These are phyloP conservation scores for Boletus pseudopeckii DNA, from an alignment of 768 basidiomycete species.

Conservation along the genomic window DNA sequence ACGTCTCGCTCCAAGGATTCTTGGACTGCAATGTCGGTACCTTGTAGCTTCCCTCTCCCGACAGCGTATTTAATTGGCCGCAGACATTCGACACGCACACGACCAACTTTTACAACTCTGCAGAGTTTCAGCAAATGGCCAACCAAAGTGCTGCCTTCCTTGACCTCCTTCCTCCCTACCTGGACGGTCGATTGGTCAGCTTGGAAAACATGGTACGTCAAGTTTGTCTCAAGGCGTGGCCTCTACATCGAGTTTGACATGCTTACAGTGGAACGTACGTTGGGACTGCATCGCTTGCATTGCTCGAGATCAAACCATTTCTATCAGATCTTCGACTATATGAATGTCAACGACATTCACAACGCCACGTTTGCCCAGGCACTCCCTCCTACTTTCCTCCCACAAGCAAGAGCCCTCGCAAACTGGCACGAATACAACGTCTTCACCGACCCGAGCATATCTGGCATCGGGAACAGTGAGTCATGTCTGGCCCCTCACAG, in stretches of 20 bases:
- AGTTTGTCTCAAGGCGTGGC: background rate
- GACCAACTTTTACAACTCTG: slow-evolving; percentile 52
- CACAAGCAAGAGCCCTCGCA: slow-evolving; percentile 57
- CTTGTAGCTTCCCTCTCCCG: background rate
- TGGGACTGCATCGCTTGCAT: background rate
- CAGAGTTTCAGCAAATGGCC: slow-evolving; percentile 45
- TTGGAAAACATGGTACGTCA: slow-evolving; percentile 55
- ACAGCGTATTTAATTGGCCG: background rate
- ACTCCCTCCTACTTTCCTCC: slow-evolving; percentile 49
- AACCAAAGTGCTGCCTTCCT: slow-evolving; percentile 48
- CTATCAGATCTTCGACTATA: slow-evolving; percentile 61
- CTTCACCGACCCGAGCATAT: slow-evolving; percentile 49
- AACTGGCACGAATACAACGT: slow-evolving; percentile 73
- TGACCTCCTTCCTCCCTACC: slow-evolving; percentile 43
- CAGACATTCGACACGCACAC: slow-evolving; percentile 51
- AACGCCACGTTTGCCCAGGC: slow-evolving; percentile 48
- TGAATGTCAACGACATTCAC: slow-evolving; percentile 71
- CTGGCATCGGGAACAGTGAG: slow-evolving; percentile 66
- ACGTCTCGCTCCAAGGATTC: slow-evolving; percentile 65
- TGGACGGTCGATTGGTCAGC: slow-evolving; percentile 51
- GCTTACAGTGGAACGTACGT: slow-evolving; percentile 45
- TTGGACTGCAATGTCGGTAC: slow-evolving; percentile 53
- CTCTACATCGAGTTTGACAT: slow-evolving; percentile 1
- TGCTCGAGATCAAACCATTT: background rate
- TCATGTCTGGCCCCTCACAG: background rate